Evolutionary conservation across 768 basidiomycete genomes (phyloP), one percentile per base, ranked within the genome.

Genomic region (Pisolithus albus): DNA sequence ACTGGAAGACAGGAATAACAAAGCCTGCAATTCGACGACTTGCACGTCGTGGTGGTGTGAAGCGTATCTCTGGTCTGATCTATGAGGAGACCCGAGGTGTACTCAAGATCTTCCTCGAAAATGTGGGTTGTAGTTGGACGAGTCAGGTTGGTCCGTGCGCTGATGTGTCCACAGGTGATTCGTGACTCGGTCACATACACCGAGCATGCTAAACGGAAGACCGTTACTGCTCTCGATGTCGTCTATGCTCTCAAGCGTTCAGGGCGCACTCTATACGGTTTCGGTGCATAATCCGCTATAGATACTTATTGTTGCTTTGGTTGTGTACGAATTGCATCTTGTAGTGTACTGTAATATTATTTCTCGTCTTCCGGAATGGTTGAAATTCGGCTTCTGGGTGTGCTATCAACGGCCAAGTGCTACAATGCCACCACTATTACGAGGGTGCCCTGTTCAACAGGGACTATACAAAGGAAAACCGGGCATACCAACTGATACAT

Each of bases 61-160:
- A 92, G 76, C 86, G 85, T 84, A 87, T 88, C 63, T 86, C 83
- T 40, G 86, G 86, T 55, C 76, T 89, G 53, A 89, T 91, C 68
- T 91, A 91, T 66, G 88, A 91, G 68, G 89, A 92, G 77, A 91
- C 89, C 13, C 86, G 89, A 62, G 88, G 88, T 71, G 88, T 91
- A 11, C 76, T 92, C 56, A 92, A 91, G 75, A 88, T 90, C 62
- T 91, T 89, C 79, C 77, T 88, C 32, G 86, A 88, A 73, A 85
- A 83, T 57, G 82, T 77, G 46, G 32, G 46, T 32, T 34, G 5
- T 13, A 7, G 21, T 23, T 23, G 21, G 2, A 8, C 15, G 43
- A 6, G 0, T 8, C 1, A 2, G 8, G 13, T 44, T 16, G 24
- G 43, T 7, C 16, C 6, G 40, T 28, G 43, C 15, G 30, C 19